phyloP scores from a whole-genome alignment of 1,139 yeast genomes.

The Candida mesenterica region DNA sequence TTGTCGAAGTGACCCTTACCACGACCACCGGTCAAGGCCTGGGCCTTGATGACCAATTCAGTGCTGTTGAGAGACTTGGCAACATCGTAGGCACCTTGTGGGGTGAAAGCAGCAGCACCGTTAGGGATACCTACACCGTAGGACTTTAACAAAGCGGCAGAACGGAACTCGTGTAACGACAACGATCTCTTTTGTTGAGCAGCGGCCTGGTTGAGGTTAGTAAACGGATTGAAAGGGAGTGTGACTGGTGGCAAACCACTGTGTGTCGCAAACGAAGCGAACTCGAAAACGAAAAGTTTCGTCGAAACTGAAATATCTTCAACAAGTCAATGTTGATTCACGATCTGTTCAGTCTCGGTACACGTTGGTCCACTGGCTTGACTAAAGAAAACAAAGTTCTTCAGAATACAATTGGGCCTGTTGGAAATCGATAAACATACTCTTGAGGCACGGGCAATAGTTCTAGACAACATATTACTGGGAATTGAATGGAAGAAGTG shows the following conservation, averaged over 20 bases:
- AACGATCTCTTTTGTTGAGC: constrained; percentile 57
- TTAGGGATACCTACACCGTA: constrained; percentile 91
- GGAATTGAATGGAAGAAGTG: constrained; percentile 6
- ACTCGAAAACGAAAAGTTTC: no score
- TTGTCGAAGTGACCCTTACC: constrained; percentile 98
- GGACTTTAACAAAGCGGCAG: constrained; percentile 77
- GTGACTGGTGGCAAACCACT: no score
- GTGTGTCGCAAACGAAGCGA: no score
- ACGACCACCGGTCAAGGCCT: constrained; percentile 98
- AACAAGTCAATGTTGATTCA: no score
- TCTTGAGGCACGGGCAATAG: constrained; percentile 44
- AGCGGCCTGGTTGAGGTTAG: constrained; percentile 18
- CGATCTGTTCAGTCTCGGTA: no score
- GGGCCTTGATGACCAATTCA: constrained; percentile 95
- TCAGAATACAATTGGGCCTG: background rate
- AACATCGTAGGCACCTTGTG: constrained; percentile 81
- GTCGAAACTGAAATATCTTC: no score
- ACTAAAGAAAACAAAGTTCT: no score
- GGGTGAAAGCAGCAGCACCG: constrained; percentile 88
- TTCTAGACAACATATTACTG: constrained; percentile 36
- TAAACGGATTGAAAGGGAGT: constrained; percentile 8
- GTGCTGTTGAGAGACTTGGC: constrained; percentile 68
- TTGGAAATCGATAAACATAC: constrained; percentile 29
- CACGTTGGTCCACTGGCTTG: no score
- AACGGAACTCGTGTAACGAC: constrained; percentile 94